These are phyloP conservation scores for Geranium brycei DNA, from an alignment of 345 rosid species.

Conservation along the genomic window DNA sequence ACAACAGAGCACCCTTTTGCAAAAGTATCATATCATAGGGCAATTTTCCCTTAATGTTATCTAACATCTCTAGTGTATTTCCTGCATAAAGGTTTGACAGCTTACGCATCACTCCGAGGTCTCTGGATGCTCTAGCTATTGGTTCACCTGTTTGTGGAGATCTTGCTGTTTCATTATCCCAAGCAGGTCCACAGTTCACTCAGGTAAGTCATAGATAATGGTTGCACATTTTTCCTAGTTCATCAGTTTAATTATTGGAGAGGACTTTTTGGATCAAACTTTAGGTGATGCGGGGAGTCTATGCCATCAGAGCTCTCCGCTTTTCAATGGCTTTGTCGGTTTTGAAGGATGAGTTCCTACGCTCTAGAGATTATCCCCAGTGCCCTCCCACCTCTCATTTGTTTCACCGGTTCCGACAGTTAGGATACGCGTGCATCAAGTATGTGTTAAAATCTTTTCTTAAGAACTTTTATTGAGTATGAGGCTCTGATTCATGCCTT, in stretches of 20 bases:
- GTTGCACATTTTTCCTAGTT: constrained; percentile 1
- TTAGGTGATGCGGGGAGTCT: constrained; percentile 62
- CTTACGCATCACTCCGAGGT: constrained; percentile 83
- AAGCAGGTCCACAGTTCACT: constrained; percentile 94
- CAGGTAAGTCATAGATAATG: constrained; percentile 42
- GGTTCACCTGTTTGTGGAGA: constrained; percentile 95
- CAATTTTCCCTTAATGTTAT: neutral
- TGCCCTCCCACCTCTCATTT: constrained; percentile 86
- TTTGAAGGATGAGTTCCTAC: constrained; percentile 84
- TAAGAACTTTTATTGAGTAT: neutral
- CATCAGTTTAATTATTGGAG: constrained; percentile 13
- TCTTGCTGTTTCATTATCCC: constrained; percentile 92
- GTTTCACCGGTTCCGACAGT: constrained; percentile 85
- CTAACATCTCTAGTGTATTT: constrained; percentile 17
- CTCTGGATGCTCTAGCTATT: constrained; percentile 77
- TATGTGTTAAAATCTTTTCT: constrained; percentile 20
- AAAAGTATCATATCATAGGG: too few relatives aligned
- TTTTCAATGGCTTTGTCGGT: constrained; percentile 84
- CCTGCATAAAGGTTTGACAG: constrained; percentile 72
- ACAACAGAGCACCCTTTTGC: too few relatives aligned
- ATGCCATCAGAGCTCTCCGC: constrained; percentile 85
- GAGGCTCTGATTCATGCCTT: too few relatives aligned
- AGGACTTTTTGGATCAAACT: constrained; percentile 9
- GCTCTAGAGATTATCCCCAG: constrained; percentile 98
- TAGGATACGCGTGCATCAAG: constrained; percentile 96